Conservation (phyloP, 2,329 filamentous ascomycete species). For the Pestalotiopsis sp. region DNA sequence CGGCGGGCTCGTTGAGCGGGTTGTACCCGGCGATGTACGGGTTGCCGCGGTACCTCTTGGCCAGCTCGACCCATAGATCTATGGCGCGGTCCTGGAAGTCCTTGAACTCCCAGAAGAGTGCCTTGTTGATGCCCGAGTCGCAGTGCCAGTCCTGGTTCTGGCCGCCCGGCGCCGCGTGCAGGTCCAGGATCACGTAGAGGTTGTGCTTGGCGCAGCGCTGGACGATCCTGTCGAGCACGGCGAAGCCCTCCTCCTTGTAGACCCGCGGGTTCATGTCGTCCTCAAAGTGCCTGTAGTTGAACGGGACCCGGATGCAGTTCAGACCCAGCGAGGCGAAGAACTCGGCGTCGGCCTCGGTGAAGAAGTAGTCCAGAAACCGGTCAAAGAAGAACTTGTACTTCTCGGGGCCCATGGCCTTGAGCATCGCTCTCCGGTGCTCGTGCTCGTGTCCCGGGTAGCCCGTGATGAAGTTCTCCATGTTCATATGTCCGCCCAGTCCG, state of each 20-base stretch:
- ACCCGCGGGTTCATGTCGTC: conserved; percentile 50
- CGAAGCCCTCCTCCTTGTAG: conserved; percentile 48
- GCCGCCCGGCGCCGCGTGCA: conserved; percentile 44
- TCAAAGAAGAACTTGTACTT: conserved; percentile 62
- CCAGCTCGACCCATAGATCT: conserved; percentile 41
- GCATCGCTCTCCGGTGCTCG: conserved; percentile 53
- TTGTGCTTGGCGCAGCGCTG: conserved; percentile 41
- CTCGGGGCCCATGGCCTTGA: conserved; percentile 52
- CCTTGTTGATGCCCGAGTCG: conserved; percentile 35
- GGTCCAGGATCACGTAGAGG: conserved; percentile 44
- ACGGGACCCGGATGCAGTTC: conserved; percentile 61
- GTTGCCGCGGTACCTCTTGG: conserved; percentile 40
- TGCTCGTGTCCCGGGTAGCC: conserved; percentile 59
- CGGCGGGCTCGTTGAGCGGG: conserved; percentile 25
- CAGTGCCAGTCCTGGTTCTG: conserved; percentile 48
- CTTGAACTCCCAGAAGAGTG: conserved; percentile 45
- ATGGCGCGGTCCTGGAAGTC: conserved; percentile 44
- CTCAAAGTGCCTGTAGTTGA: conserved; percentile 59
- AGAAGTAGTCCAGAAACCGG: conserved; percentile 57
- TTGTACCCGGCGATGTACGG: conserved; percentile 45
- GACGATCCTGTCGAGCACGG: conserved; percentile 48
- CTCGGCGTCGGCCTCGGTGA: conserved; percentile 55
- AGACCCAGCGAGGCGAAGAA: conserved; percentile 57
- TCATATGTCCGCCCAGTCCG: conserved; percentile 34
- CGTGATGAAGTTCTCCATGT: conserved; percentile 61